Evolutionary conservation across 176 grass and related monocot species (phyloP), one percentile per base, ranked within the genome.

Genomic region (Phyllostachys edulis): DNA sequence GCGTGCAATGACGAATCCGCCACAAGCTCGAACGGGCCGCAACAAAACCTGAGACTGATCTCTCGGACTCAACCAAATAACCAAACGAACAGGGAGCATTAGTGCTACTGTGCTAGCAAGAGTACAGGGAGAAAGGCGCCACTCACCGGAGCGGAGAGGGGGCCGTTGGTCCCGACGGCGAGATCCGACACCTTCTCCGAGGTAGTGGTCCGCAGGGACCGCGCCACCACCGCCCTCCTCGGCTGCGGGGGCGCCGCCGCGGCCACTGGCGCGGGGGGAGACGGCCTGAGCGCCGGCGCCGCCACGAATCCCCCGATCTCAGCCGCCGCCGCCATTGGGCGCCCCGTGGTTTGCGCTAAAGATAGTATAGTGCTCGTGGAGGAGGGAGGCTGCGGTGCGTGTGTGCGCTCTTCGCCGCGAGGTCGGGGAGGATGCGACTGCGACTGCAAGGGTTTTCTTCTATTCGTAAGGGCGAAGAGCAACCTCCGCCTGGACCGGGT

Each of bases 221-320:
- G 87, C 81, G 75, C 57, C 32, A 9, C 39, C 80, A 45, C 69
- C 51, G 63, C 62, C 27, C 59, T 62, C 59, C 59, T 26, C 45
- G 60, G 81, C 82, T 73, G 84, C 71, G 59, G 61, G 50, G 52
- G 60, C 21, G 65, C 45, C 42, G 63, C 45, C 21, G 75, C 42
- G 5, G 49, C 55, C 13, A 69, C 60, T 20, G 67, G 24, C 6
- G 73, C 46, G 10, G 24, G 24, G 5, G 12, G 26, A 38, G 75
- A 72, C 73, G 57, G 55, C 61, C 68, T 64, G 63, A 81, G 55
- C 15, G 84, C 63, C 29, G 78, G 54, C 29, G 63, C 17, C 24
- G 84, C 92, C 73, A 85, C 14, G 37, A 82, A 76, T 7, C 81
- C 75, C 9, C 91, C 87, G 42, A 98, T 98, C 87, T 98, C 90